Conservation (phyloP, 2,329 filamentous ascomycete genomes). For the Didymella glomerata region DNA sequence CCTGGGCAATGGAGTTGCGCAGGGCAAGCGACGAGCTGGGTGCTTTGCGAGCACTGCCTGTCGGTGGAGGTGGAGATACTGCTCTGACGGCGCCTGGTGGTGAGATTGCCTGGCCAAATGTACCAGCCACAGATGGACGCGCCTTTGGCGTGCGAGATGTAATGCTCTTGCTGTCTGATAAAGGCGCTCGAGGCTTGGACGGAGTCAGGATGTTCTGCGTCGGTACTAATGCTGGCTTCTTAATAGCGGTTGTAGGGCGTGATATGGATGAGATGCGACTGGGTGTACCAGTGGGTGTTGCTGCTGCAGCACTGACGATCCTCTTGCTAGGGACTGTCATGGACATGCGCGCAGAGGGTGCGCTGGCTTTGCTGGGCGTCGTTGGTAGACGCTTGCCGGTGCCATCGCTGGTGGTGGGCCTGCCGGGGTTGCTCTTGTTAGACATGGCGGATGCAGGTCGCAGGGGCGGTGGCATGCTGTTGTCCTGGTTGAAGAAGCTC, state of each 20-base stretch:
- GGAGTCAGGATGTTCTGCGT: slow-evolving; percentile 39
- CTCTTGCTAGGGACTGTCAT: slow-evolving; percentile 50
- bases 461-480: slow-evolving; percentile 68
- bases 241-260: slow-evolving; percentile 44
- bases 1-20: slow-evolving; percentile 90
- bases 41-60: slow-evolving; percentile 53
- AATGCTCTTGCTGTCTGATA: slow-evolving; percentile 50
- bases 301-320: slow-evolving; percentile 45
- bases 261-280: slow-evolving; percentile 45
- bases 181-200: slow-evolving; percentile 38
- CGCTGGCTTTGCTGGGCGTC: slow-evolving; percentile 41
- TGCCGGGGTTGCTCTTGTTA: slow-evolving; percentile 61
- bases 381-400: slow-evolving; percentile 37
- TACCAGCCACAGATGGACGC: slow-evolving; percentile 43
- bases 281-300: slow-evolving; percentile 37
- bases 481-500: slow-evolving; percentile 75
- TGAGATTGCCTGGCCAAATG: slow-evolving; percentile 48
- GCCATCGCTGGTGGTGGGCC: slow-evolving; percentile 59
- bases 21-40: slow-evolving; percentile 80
- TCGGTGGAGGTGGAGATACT: slow-evolving; percentile 25
- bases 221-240: slow-evolving; percentile 40
- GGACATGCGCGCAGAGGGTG: slow-evolving; percentile 34
- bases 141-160: slow-evolving; percentile 45
- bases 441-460: slow-evolving; percentile 69
- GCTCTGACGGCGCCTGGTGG: slow-evolving; percentile 33